These are phyloP conservation scores for Colletotrichum kahawae DNA, from an alignment of 2,329 filamentous ascomycete genomes.

Conservation along the genomic window DNA sequence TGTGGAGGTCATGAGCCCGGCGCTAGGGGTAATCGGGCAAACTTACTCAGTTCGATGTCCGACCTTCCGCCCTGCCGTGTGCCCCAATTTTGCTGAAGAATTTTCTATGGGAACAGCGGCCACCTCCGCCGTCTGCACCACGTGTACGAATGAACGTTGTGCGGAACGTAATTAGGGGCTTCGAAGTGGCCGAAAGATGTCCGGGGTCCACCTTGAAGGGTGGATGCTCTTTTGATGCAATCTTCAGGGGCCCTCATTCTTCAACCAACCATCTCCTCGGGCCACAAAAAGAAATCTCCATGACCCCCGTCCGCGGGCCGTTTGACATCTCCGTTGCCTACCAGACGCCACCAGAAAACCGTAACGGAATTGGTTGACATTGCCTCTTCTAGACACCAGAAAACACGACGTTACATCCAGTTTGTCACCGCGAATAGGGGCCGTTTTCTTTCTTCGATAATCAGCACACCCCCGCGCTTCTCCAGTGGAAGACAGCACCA, in stretches of 20 bases:
- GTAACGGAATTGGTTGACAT: background rate
- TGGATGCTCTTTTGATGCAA: background rate
- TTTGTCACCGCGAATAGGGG: background rate
- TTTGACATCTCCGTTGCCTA: slow-evolving; percentile 1
- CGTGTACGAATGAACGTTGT: slow-evolving; percentile 7
- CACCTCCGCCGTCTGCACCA: background rate
- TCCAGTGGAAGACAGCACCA: background rate
- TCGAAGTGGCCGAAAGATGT: background rate
- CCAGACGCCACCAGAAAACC: background rate
- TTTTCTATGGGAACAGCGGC: background rate
- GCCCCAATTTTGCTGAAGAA: background rate
- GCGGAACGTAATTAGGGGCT: slow-evolving; percentile 4
- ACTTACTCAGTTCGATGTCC: background rate
- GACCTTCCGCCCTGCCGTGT: background rate
- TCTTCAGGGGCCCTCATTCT: background rate
- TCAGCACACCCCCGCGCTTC: background rate
- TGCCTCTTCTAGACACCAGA: background rate
- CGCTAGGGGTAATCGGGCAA: background rate
- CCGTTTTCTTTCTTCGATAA: background rate
- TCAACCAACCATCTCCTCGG: background rate
- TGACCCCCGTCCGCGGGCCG: slow-evolving; percentile 2
- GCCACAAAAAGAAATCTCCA: background rate
- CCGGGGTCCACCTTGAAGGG: background rate
- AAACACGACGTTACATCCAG: background rate
- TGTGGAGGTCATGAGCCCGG: background rate